Conservation (phyloP, 2,329 filamentous ascomycete species). For the Coniella lustricola region DNA sequence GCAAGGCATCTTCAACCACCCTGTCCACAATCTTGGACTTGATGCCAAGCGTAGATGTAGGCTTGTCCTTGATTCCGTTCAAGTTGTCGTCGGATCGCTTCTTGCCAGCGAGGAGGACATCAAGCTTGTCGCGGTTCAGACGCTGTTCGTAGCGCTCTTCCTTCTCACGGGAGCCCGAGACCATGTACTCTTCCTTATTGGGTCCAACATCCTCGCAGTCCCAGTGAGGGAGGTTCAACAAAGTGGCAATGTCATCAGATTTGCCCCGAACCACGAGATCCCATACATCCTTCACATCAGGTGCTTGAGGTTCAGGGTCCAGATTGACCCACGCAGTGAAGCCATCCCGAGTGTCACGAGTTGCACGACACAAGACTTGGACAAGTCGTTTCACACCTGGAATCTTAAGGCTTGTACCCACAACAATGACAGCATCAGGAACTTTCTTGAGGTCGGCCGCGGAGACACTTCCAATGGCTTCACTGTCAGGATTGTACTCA, state of each 20-base stretch:
- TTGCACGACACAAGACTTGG: slow-evolving; percentile 81
- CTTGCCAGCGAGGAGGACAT: slow-evolving; percentile 35
- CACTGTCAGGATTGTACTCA: slow-evolving; percentile 92
- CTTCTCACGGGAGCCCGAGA: slow-evolving; percentile 36
- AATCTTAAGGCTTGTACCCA: slow-evolving; percentile 92
- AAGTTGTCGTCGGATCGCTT: slow-evolving; percentile 19
- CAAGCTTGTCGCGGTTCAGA: slow-evolving; percentile 31
- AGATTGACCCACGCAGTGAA: slow-evolving; percentile 93
- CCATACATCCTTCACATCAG: slow-evolving; percentile 87
- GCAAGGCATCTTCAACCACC: slow-evolving; percentile 41
- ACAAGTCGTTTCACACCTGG: slow-evolving; percentile 86
- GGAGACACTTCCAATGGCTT: slow-evolving; percentile 89
- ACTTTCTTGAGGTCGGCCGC: slow-evolving; percentile 76
- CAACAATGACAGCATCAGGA: slow-evolving; percentile 88
- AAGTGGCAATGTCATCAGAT: slow-evolving; percentile 77
- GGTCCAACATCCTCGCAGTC: slow-evolving; percentile 39
- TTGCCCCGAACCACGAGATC: slow-evolving; percentile 82
- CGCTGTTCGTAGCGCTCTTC: slow-evolving; percentile 30
- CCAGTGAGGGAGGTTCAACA: slow-evolving; percentile 58
- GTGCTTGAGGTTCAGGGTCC: slow-evolving; percentile 72
- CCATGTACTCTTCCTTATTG: slow-evolving; percentile 35
- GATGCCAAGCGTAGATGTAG: slow-evolving; percentile 19
- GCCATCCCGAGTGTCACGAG: slow-evolving; percentile 75
- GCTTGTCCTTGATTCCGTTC: slow-evolving; percentile 2
- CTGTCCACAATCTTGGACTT: slow-evolving; percentile 36